Evolutionary conservation across 176 grass and related monocot genomes (phyloP).

Genomic region (Carex parvula): DNA sequence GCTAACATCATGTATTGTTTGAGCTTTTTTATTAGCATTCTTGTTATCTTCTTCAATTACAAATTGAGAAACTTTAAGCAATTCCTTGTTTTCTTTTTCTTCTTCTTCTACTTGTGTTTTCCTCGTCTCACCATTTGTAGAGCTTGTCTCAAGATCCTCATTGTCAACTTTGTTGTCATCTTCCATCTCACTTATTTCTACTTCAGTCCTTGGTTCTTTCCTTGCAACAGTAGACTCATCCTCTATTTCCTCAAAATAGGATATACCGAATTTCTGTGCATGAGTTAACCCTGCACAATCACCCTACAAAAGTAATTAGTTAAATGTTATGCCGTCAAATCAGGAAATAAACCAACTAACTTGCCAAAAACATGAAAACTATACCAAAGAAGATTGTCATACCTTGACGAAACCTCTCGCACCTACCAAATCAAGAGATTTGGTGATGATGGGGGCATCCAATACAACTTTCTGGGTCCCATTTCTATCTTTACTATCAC

Average conservation of each 20-base stretch:
- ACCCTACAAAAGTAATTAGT: conserved; percentile 47
- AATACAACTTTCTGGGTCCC: conserved; percentile 33
- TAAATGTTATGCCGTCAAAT: background rate
- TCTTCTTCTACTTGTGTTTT: background rate
- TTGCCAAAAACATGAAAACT: conserved; percentile 23
- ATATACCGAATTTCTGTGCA: conserved; percentile 75
- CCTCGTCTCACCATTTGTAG: background rate
- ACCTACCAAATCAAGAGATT: conserved; percentile 36
- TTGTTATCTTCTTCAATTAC: conserved; percentile 34
- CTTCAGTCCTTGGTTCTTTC: conserved; percentile 8
- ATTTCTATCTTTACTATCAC: conserved; percentile 47
- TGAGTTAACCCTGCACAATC: conserved; percentile 74
- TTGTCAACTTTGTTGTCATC: conserved; percentile 33
- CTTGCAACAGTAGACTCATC: conserved; percentile 8
- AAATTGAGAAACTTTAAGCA: conserved; percentile 19
- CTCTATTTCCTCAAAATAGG: conserved; percentile 42
- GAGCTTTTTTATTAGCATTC: conserved; percentile 24
- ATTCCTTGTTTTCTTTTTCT: conserved; percentile 2
- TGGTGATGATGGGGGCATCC: conserved; percentile 27
- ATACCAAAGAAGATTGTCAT: conserved; percentile 28
- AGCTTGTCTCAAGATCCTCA: background rate
- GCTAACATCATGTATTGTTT: conserved; percentile 33
- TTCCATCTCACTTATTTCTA: conserved; percentile 28
- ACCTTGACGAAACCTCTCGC: conserved; percentile 75
- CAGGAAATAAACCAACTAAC: conserved; percentile 2